Base-by-base conservation (phyloP, 192 early-diverging fungal species). In the Coemansia brasiliensis region DNA sequence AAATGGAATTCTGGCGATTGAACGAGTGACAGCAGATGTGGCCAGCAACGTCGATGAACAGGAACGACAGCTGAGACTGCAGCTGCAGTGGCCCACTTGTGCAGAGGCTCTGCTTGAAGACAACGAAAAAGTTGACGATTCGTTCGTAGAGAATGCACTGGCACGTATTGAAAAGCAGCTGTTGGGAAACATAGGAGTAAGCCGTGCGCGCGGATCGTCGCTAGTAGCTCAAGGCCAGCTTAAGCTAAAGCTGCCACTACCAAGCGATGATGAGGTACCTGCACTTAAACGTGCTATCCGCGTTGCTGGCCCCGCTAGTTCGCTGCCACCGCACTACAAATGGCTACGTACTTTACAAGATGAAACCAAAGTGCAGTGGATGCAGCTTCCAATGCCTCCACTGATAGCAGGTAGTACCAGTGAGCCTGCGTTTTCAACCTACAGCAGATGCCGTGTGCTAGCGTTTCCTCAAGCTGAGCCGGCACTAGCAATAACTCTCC, bases 381-480 rank as follows among this genome's bases (percentile, higher is more conserved):
- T 64, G n/a, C 29, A 55, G 17, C 41, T 77, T 39, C 51, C 63
- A 0, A 9, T 22, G 46, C 63, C 74, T 21, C 67, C 67, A 5
- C 15, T 76, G 13, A 17, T 24, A 2, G 32, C 55, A 0, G 50
- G 6, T 15, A 20, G 9, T 15, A 41, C n/a, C 12, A 12, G 25
- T 0, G 69, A 66, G 41, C 67, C 74, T 2, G 55, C 26, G 48
- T 63, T 67, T 42, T 63, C 68, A 20, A 61, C 48, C 17, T 78
- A 78, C 52, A 78, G 74, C 44, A 51, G 74, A 3, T 71, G 74
- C 53, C 68, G 74, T 18, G 38, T 45, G 5, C 39, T 78, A 13
- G 21, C 16, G 0, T 38, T 66, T 37, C 55, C 74, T 4, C 18
- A 42, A 24, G 15, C 59, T 1, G 38, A 46, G 20, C 64, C 49